phyloP scores from a whole-genome alignment of 768 basidiomycete genomes.

The Cyclocybe cylindracea region DNA sequence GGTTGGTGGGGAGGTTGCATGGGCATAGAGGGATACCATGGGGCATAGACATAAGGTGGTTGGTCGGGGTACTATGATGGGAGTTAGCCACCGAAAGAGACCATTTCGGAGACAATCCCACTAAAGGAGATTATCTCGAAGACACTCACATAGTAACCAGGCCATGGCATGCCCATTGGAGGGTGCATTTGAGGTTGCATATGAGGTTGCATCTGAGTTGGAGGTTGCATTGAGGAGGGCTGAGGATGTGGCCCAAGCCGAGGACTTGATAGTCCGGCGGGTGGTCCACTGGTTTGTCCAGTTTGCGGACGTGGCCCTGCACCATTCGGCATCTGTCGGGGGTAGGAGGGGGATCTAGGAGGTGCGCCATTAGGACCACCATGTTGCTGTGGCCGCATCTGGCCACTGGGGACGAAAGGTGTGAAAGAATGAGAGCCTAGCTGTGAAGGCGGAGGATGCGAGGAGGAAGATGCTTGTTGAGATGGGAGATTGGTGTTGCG shows the following conservation, averaged over 20 bases:
- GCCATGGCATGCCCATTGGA: conserved; percentile 36
- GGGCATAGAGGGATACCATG: conserved; percentile 41
- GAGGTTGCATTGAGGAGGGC: conserved; percentile 49
- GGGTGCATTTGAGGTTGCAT: conserved; percentile 37
- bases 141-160: conserved; percentile 58
- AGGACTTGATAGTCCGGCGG: conserved; percentile 65
- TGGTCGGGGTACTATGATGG: conserved; percentile 44
- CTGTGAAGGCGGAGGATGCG: conserved; percentile 41
- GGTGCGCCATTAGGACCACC: conserved; percentile 47
- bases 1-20: conserved; percentile 45
- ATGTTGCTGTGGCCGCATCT: conserved; percentile 47
- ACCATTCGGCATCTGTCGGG: conserved; percentile 65
- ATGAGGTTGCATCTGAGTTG: conserved; percentile 38
- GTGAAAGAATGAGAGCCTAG: conserved; percentile 45
- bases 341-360: conserved; percentile 69
- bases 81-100: conserved; percentile 17
- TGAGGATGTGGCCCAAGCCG: conserved; percentile 63
- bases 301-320: conserved; percentile 54
- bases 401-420: conserved; percentile 46
- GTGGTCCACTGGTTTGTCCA: conserved; percentile 58
- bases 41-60: conserved; percentile 45
- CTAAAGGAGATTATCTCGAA: conserved; percentile 3
- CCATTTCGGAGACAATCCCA: conserved; percentile 7
- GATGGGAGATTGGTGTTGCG: conserved; percentile 55
- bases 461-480: conserved; percentile 39